Conservation (phyloP, 164 flowering plant genomes). For the Stephania yunnanensis region DNA sequence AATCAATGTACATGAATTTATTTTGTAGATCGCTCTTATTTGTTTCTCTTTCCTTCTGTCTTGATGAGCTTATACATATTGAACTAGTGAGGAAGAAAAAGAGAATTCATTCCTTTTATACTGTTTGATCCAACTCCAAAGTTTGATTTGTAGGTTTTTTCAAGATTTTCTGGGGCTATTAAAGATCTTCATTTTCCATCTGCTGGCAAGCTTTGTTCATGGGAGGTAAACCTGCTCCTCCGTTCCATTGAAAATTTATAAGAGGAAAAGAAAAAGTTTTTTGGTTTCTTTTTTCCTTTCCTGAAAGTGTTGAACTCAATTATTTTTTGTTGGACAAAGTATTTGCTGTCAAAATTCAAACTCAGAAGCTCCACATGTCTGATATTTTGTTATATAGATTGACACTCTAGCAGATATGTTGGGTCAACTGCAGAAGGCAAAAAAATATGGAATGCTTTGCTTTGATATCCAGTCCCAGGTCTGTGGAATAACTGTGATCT, state of each 20-base stretch:
- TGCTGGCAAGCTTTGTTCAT: constrained; percentile 32
- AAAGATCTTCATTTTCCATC: constrained; percentile 31
- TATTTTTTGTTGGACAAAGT: too few species aligned
- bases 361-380: not conserved
- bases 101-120: not conserved
- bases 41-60: not conserved
- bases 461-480: constrained; percentile 53
- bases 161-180: constrained; percentile 30
- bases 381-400: constrained; percentile 36
- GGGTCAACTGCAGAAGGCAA: constrained; percentile 38
- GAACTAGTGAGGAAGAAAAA: not conserved
- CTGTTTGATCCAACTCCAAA: not conserved
- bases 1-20: constrained; percentile 43
- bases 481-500: constrained; percentile 7
- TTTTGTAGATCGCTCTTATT: not conserved
- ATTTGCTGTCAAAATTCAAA: too few species aligned
- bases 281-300: not conserved
- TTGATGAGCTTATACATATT: not conserved
- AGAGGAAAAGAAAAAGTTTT: not conserved
- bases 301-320: not conserved
- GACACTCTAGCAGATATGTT: constrained; percentile 47
- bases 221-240: constrained; percentile 32
- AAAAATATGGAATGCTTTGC: constrained; percentile 33
- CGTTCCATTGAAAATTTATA: not conserved
- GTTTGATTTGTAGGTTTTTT: constrained; percentile 40